Evolutionary conservation across 352 stramenopile genomes (phyloP), one percentile per base, ranked within the genome.

Genomic region (Peronospora belbahrii): DNA sequence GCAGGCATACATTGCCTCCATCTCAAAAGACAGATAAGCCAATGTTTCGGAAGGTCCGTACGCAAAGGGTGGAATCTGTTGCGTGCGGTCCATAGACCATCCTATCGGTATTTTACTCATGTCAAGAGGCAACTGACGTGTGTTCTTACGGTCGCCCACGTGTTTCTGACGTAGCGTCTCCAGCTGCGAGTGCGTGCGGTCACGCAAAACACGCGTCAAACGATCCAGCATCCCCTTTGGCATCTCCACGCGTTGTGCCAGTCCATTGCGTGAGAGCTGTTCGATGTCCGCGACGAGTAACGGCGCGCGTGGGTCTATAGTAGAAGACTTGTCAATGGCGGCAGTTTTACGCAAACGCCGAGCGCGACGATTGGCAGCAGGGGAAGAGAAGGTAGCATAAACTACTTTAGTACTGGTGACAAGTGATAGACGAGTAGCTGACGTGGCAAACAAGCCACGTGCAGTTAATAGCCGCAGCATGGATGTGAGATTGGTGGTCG

Each of bases 151-250:
- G 49, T 83, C 67, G 41, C 74, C 56, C 15, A 65, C 41, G 37
- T 78, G 54, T 45, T 84, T 72, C 32, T 83, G 67, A 19, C 74
- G 73, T 35, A 93, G 56, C 19, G 68, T 68, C 42, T 77, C 64
- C 11, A 93, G 69, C 66, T 93, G 81, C 31, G 76, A 81, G 53
- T 93, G 78, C 55, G 81, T 89, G 41, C 81, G 78, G 7, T 62
- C 43, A 27, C 83, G 75, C 22, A 89, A 52, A 8, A 89, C 54
- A 2, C 60, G 56, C n/a, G 66, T 74, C 20, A 93, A 36, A 2
- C 81, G 81, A 0, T 61, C 28, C 32, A 89, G 55, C 52, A 93
- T 48, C 20, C 77, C 63, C 27, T 52, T 62, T 2, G 81, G 78
- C 77, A 93, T 89, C 42, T 88, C 69, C 31, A 87, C 65, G 47